A percentile compares a stretch with the other conserved stretches of the same genome.
These are phyloP conservation scores for Chaetoscypha palmicola DNA, from an alignment of 2,329 filamentous ascomycete species.

Conservation along the genomic window DNA sequence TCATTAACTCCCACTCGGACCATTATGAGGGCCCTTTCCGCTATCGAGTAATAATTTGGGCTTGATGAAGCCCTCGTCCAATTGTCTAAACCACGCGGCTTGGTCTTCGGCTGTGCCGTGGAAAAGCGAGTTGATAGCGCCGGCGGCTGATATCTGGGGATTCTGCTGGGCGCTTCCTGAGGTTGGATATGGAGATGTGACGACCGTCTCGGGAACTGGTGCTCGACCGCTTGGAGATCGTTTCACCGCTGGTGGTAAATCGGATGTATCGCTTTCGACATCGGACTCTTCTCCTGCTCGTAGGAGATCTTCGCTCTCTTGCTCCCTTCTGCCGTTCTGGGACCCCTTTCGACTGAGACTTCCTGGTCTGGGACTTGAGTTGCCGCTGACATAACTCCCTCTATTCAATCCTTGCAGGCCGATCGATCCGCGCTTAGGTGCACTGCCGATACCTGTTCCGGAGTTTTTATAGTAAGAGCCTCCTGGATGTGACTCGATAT, in stretches of 20 bases:
- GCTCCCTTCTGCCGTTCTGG: constrained; percentile 29
- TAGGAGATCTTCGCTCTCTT: constrained; percentile 52
- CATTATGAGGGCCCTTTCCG: constrained; percentile 26
- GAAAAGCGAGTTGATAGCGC: constrained; percentile 71
- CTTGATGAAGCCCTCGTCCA: constrained; percentile 96
- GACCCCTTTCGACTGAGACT: constrained; percentile 50
- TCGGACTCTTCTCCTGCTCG: constrained; percentile 47
- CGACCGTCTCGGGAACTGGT: constrained; percentile 7
- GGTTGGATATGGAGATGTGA: constrained; percentile 27
- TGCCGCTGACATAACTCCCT: constrained; percentile 34
- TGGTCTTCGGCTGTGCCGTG: constrained; percentile 76
- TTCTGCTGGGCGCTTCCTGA: constrained; percentile 24
- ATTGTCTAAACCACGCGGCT: constrained; percentile 78
- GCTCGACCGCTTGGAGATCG: constrained; percentile 19
- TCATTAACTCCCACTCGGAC: constrained; percentile 15
- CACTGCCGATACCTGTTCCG: constrained; percentile 67
- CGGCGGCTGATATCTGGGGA: constrained; percentile 56
- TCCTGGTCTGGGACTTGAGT: constrained; percentile 32
- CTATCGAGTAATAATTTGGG: constrained; percentile 80
- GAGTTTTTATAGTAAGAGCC: constrained; percentile 66
- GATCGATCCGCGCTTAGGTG: constrained; percentile 47
- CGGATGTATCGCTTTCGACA: constrained; percentile 59
- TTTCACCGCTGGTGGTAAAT: constrained; percentile 54
- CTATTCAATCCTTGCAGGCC: constrained; percentile 45
- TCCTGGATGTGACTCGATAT: constrained; percentile 55